Percentiles rank a stretch among this genome's conserved stretches.
These are phyloP conservation scores for Boletellus emodensis DNA, from an alignment of 768 basidiomycete genomes.

Conservation along the genomic window DNA sequence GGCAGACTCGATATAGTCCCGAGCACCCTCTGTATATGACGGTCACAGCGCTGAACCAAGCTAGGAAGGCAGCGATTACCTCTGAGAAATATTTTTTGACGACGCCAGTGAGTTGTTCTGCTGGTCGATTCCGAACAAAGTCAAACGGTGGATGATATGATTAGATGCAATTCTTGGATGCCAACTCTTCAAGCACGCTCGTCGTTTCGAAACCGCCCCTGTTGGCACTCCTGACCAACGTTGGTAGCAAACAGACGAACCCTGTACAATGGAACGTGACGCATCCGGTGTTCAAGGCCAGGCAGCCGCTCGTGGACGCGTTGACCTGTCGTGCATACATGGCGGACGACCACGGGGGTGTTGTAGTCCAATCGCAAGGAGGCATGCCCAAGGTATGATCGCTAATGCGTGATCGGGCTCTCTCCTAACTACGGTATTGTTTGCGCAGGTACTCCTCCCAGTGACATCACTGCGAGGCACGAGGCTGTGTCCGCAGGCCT, in stretches of 20 bases:
- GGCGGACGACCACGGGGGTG: constrained; percentile 39
- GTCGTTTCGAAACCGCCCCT: constrained; percentile 54
- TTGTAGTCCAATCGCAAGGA: constrained; percentile 34
- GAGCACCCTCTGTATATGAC: constrained; percentile 47
- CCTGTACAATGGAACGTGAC: constrained; percentile 41
- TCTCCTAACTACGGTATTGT: background rate
- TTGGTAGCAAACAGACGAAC: constrained; percentile 37
- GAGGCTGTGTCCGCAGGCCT: constrained; percentile 17
- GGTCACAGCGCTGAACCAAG: constrained; percentile 47
- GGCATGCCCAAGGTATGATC: constrained; percentile 46
- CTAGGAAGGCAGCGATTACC: constrained; percentile 47
- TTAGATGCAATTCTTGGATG: constrained; percentile 45
- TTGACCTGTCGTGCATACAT: constrained; percentile 42
- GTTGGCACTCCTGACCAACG: constrained; percentile 53
- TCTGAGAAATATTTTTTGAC: constrained; percentile 43
- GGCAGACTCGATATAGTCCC: constrained; percentile 53
- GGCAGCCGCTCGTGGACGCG: constrained; percentile 48
- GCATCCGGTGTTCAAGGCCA: constrained; percentile 36
- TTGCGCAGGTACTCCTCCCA: constrained; percentile 35
- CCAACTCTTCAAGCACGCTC: constrained; percentile 37
- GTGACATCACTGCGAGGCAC: constrained; percentile 23
- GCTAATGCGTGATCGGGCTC: background rate
- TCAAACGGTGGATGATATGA: background rate
- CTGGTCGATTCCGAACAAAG: background rate
- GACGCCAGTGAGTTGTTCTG: constrained; percentile 36